Conservation (phyloP, 108 stramenopile genomes). For the Nannochloropsis granulata region DNA sequence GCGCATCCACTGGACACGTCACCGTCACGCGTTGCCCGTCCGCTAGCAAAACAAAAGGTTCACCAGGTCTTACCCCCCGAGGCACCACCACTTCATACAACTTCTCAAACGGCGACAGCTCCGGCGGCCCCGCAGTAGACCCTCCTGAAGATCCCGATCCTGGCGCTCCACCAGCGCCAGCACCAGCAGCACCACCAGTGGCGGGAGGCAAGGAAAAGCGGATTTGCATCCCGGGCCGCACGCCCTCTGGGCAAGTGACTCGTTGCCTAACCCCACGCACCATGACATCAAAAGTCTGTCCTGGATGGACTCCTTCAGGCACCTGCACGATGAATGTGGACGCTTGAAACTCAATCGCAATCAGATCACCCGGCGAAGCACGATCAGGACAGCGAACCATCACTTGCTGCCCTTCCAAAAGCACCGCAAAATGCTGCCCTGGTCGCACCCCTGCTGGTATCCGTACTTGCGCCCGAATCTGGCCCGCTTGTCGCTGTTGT, state of each 20-base stretch:
- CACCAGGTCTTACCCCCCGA: constrained; percentile 29
- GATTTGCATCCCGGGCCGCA: constrained; percentile 34
- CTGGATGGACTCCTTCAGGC: constrained; percentile 27
- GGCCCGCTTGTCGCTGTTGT: not conserved
- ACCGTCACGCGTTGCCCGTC: constrained; percentile 36
- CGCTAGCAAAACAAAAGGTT: constrained; percentile 34
- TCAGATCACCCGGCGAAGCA: not conserved
- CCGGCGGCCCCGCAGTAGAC: not conserved
- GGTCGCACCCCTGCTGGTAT: not conserved
- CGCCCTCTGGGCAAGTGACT: constrained; percentile 29
- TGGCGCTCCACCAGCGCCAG: not conserved
- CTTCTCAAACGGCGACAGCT: constrained; percentile 1
- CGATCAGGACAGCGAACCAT: not conserved
- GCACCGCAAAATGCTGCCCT: not conserved
- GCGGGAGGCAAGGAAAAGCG: constrained; percentile 17
- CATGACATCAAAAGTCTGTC: constrained; percentile 35
- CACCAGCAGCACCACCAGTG: not conserved
- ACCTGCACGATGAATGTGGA: constrained; percentile 8
- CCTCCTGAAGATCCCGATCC: not conserved
- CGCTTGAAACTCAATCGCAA: not conserved
- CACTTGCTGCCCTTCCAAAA: not conserved
- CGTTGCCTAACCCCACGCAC: constrained; percentile 27
- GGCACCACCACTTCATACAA: constrained; percentile 36
- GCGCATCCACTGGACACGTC: constrained; percentile 31
- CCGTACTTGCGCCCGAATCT: not conserved